phyloP scores from a whole-genome alignment of 352 stramenopile genomes.

The Phytophthora palmivora region DNA sequence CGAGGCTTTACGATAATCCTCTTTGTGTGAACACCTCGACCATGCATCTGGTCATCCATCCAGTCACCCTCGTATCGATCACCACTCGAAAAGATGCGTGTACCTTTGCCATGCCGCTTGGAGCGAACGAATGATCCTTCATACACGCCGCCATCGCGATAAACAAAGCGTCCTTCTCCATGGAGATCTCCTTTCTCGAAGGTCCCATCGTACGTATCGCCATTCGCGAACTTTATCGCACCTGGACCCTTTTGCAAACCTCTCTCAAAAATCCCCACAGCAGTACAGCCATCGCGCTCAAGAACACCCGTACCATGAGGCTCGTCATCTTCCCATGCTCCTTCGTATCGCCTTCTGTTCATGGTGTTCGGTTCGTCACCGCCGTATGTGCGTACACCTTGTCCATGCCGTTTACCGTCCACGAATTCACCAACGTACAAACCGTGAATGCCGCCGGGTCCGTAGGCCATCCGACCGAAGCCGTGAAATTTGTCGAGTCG shows the following conservation, averaged over 20 bases:
- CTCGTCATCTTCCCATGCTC: conserved; percentile 67
- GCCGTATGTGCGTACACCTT: conserved; percentile 66
- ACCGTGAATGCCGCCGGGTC: conserved; percentile 48
- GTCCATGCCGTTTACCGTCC: conserved; percentile 61
- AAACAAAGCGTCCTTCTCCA: conserved; percentile 53
- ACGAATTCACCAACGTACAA: conserved; percentile 72
- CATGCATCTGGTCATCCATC: conserved; percentile 67
- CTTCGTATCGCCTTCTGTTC: conserved; percentile 60
- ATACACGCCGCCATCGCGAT: conserved; percentile 62
- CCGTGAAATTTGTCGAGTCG: conserved; percentile 60
- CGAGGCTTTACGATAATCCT: conserved; percentile 12
- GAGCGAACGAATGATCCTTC: conserved; percentile 55
- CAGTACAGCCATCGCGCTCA: conserved; percentile 56
- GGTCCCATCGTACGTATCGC: conserved; percentile 75
- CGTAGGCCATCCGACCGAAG: conserved; percentile 63
- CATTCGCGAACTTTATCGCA: conserved; percentile 60
- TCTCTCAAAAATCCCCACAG: conserved; percentile 63
- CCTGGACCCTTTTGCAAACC: conserved; percentile 67
- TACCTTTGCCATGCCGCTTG: conserved; percentile 61
- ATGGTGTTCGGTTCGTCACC: conserved; percentile 30
- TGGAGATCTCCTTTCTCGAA: conserved; percentile 57
- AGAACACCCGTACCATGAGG: conserved; percentile 65
- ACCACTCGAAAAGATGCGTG: conserved; percentile 56
- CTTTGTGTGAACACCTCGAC: conserved; percentile 47
- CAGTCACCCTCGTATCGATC: conserved; percentile 69